Evolutionary conservation across 352 stramenopile genomes (phyloP).

Genomic region (Phytophthora citrophthora): DNA sequence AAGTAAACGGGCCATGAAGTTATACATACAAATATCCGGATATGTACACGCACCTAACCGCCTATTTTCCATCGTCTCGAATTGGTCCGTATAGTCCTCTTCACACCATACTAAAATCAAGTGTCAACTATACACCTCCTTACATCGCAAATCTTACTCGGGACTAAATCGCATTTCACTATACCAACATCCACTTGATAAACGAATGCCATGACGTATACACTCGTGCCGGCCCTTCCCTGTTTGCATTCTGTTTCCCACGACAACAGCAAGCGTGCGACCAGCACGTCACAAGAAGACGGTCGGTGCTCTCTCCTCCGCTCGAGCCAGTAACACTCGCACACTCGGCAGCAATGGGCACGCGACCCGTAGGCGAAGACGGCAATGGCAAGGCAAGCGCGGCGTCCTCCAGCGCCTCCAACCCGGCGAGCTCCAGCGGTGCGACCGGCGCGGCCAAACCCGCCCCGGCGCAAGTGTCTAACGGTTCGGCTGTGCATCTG

Average conservation of each 20-base stretch:
- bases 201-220: background rate
- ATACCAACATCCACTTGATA: background rate
- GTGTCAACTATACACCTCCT: background rate
- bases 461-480: conserved; percentile 2
- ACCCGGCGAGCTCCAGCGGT: conserved; percentile 7
- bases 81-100: background rate
- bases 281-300: conserved; percentile 22
- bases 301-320: conserved; percentile 11
- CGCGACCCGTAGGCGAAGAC: conserved; percentile 36
- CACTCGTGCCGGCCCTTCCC: background rate
- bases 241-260: conserved; percentile 28
- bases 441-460: conserved; percentile 6
- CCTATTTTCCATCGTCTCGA: background rate
- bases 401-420: conserved; percentile 3
- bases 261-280: conserved; percentile 19
- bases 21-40: background rate
- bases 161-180: background rate
- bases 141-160: background rate
- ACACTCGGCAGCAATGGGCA: conserved; percentile 28
- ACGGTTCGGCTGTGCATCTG: conserved; percentile 13
- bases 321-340: conserved; percentile 5
- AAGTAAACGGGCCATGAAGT: conserved; percentile 4
- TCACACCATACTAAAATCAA: background rate
- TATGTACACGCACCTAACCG: background rate
- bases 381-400: conserved; percentile 5